Conservation (phyloP, 352 stramenopile species). For the Pythium sukuiense region DNA sequence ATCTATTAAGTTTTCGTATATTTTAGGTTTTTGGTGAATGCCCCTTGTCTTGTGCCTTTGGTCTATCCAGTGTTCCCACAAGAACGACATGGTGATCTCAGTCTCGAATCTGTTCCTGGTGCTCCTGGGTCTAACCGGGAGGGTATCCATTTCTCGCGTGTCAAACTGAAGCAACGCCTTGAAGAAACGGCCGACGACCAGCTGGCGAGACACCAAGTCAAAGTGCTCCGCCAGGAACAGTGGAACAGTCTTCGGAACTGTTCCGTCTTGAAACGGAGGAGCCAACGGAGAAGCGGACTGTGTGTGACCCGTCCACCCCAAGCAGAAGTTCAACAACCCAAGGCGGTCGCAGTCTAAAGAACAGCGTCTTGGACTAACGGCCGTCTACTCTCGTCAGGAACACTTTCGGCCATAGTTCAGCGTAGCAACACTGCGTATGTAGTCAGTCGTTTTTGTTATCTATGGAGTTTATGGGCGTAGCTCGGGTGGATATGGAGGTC, state of each 20-base stretch:
- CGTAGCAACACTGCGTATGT: background rate
- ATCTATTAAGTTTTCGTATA: conserved; percentile 34
- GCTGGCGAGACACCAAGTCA: conserved; percentile 6
- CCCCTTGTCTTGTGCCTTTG: background rate
- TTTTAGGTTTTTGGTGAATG: conserved; percentile 29
- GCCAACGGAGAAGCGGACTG: background rate
- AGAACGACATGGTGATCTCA: background rate
- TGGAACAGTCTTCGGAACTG: conserved; percentile 5
- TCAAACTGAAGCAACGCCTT: conserved; percentile 9
- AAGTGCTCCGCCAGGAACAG: background rate
- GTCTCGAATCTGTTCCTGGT: background rate
- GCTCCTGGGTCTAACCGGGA: background rate
- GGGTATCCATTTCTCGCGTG: conserved; percentile 2
- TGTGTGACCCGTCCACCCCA: no score
- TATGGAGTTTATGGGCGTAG: conserved; percentile 1
- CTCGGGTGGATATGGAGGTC: background rate
- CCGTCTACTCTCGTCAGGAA: no score
- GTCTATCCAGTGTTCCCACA: no score
- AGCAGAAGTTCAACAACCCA: no score
- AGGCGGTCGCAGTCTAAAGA: no score
- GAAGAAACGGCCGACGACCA: conserved; percentile 5
- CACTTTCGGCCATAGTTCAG: background rate
- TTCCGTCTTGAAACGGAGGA: background rate
- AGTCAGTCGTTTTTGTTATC: background rate
- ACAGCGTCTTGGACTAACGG: no score